A percentile compares a stretch with the other conserved stretches of the same genome.
These are phyloP conservation scores for Brassica nigra DNA, from an alignment of 345 rosid species.

Conservation along the genomic window DNA sequence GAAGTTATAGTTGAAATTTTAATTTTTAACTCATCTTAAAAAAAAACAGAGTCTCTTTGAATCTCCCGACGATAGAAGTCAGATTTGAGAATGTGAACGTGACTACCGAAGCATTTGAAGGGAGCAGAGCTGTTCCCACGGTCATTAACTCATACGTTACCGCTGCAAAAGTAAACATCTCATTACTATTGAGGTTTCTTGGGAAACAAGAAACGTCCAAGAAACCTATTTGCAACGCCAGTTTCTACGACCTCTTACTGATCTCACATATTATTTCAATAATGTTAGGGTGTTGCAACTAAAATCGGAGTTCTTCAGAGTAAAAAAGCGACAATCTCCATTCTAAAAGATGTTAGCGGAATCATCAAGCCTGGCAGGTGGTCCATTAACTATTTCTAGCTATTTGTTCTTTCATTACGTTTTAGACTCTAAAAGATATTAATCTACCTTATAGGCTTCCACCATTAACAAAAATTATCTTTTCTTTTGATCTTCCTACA, in stretches of 20 bases:
- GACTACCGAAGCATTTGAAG: constrained; percentile 36
- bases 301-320: constrained; percentile 37
- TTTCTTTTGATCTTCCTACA: constrained; percentile 10
- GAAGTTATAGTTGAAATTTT: neutral
- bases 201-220: neutral
- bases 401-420: neutral
- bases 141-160: constrained; percentile 37
- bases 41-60: constrained; percentile 44
- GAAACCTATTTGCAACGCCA: neutral
- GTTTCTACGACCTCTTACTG: neutral
- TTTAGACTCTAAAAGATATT: neutral
- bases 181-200: constrained; percentile 1
- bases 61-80: constrained; percentile 51
- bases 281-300: constrained; percentile 33
- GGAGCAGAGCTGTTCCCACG: constrained; percentile 47
- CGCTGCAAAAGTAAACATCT: constrained; percentile 34
- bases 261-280: neutral
- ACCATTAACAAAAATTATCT: neutral
- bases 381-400: constrained; percentile 30
- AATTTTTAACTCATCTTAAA: neutral
- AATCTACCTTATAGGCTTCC: neutral
- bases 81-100: constrained; percentile 47
- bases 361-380: constrained; percentile 76
- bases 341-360: constrained; percentile 64
- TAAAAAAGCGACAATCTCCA: constrained; percentile 44